Base-by-base conservation (phyloP, 139 green algal species). In the Zygnema circumcarinatum region DNA sequence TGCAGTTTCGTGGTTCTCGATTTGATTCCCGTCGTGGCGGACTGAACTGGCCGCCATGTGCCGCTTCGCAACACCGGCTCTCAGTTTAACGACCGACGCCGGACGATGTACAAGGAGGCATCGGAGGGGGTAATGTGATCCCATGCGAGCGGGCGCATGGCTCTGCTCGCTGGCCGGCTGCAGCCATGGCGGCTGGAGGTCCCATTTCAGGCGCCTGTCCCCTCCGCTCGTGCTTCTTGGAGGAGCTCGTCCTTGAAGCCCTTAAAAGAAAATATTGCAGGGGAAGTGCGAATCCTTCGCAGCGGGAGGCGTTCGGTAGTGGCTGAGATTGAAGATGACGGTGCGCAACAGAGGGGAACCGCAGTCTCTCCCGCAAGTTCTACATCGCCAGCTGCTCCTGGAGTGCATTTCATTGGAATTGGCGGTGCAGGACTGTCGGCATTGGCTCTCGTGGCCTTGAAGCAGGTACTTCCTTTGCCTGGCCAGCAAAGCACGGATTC, bases 351-450 rank as follows among this genome's bases (percentile, higher is more conserved):
- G 7, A 7, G 7, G 7, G 7, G 7, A 16, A 16, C 7, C 16
- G 47, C 47, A 62, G 7, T 62, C 16, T 62, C 47, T 25, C 47
- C 47, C 16, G 47, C 7, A 62, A 62, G n/a, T n/a, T n/a, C 47
- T 62, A 16, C 16, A 62, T 25, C 7, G 7, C 16, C 47, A 25
- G 47, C 47, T 62, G 47, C 47, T 62, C 47, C 47, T 25, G 7
- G 16, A 25, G 78, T 91, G 56, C 87, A 91, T 38, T 91, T 91
- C 32, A 52, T 91, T 36, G 87, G 87, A 36, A 91, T 91, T 67
- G 87, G 87, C 21, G 87, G 87, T 67, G 47, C 74, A 22, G 87
- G 85, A 20, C 87, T 91, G 29, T 91, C 87, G 41, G 87, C 87
- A 35, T 42, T 91, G 36, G 87, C 87, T 31, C 22, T 78, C 1